These are phyloP conservation scores for Penicillium parvum DNA, from an alignment of 495 filamentous ascomycete genomes.

Conservation along the genomic window DNA sequence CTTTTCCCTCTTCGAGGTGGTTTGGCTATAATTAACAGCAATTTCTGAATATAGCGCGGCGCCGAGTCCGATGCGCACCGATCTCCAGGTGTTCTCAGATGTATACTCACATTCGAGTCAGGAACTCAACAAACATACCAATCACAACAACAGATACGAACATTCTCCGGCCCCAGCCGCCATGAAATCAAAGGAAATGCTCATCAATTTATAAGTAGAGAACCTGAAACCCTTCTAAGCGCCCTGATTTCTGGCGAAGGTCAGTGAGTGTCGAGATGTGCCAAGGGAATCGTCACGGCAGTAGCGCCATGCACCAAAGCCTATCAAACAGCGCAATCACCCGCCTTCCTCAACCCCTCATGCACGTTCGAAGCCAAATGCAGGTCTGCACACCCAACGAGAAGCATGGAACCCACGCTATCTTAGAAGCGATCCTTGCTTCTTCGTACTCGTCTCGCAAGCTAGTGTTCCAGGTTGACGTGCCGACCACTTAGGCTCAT, in stretches of 20 bases:
- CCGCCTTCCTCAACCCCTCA: slow-evolving; percentile 5
- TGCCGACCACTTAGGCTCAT: slow-evolving; percentile 1
- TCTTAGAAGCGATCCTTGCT: not conserved
- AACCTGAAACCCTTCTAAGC: slow-evolving; percentile 9
- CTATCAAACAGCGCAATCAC: slow-evolving; percentile 10
- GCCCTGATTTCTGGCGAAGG: not conserved
- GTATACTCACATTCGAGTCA: too few relatives aligned
- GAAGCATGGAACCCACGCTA: too few relatives aligned
- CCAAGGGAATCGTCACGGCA: slow-evolving; percentile 12
- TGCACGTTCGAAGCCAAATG: slow-evolving; percentile 6
- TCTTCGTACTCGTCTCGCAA: not conserved
- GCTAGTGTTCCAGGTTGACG: slow-evolving; percentile 11
- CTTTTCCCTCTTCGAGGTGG: too few relatives aligned
- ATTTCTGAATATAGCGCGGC: too few relatives aligned
- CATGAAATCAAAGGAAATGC: not conserved
- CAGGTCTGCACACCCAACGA: slow-evolving; percentile 3
- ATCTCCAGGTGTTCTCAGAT: too few relatives aligned
- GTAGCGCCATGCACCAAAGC: slow-evolving; percentile 10
- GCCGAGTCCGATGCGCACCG: too few relatives aligned
- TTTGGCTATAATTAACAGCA: too few relatives aligned
- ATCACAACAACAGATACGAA: not conserved
- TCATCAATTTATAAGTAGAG: slow-evolving; percentile 5
- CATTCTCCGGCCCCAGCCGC: not conserved
- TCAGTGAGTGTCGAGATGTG: slow-evolving; percentile 1
- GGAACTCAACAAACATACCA: too few relatives aligned